phyloP scores from a whole-genome alignment of 2,329 filamentous ascomycete species.

The Dryadomyces quercivorus region DNA sequence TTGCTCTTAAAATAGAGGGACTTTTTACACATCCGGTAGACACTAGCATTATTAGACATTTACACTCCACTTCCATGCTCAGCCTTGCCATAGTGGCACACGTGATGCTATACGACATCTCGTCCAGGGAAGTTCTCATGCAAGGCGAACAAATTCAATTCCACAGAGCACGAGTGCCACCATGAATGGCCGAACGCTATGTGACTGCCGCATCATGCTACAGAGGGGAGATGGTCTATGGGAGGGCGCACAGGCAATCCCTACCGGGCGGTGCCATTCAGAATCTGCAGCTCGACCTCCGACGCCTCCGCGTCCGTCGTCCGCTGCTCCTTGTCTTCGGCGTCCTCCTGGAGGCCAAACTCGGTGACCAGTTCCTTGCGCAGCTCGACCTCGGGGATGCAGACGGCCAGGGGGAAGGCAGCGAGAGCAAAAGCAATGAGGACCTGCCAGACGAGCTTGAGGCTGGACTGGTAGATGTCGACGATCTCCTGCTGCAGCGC shows the following conservation, averaged over 20 bases:
- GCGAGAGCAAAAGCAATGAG: slow-evolving; percentile 4
- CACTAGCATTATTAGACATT: too few relatives aligned
- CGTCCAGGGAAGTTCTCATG: too few relatives aligned
- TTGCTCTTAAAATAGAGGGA: slow-evolving; percentile 3
- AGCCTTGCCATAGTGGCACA: too few relatives aligned
- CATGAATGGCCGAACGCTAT: too few relatives aligned
- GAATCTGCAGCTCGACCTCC: neutral
- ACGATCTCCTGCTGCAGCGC: neutral
- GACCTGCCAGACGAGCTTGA: slow-evolving; percentile 5
- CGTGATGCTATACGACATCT: too few relatives aligned
- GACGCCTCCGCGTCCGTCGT: neutral
- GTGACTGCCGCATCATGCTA: too few relatives aligned
- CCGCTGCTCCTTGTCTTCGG: neutral
- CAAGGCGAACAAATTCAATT: too few relatives aligned
- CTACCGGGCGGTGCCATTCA: neutral
- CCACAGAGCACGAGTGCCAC: too few relatives aligned
- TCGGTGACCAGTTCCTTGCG: slow-evolving; percentile 1
- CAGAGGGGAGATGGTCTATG: too few relatives aligned
- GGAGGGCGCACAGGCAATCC: too few relatives aligned
- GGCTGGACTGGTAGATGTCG: neutral
- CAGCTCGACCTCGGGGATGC: neutral
- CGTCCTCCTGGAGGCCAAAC: neutral
- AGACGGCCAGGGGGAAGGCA: neutral
- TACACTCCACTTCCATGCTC: too few relatives aligned
- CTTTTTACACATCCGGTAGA: too few relatives aligned